Evolutionary conservation across 441 rosid species (phyloP), one percentile per base, ranked within the genome.

Genomic region (Erysimum cheiri): DNA sequence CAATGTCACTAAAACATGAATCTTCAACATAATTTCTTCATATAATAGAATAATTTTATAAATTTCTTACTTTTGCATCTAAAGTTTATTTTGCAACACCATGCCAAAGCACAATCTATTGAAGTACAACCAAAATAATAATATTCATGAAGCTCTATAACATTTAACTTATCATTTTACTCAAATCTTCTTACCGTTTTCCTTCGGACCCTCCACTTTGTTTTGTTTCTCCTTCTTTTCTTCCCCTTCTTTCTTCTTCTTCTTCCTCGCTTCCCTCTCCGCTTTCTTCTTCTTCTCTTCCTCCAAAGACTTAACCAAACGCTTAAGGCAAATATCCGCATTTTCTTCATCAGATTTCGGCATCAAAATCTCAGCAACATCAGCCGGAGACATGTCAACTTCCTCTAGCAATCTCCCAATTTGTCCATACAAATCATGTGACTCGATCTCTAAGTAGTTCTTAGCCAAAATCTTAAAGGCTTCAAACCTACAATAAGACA

Each of bases 281-380:
- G n/a, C 8, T 33, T 56, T 56, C n/a, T 56, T n/a, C 14, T 56
- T 56, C 28, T 56, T 22, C 24, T 22, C 60, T 33, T 56, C 60
- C 60, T 56, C 43, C 5, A 56, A 15, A 5, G 61, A 15, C 14
- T 35, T 35, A 19, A 56, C 43, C 14, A 56, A 56, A 17, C 61
- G 61, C 4, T 11, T 56, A 6, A 56, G 12, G 5, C 61, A 56
- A 35, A 17, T 35, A 3, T 56, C 14, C 3, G 41, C 43, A 55
- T 55, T 26, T 8, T 56, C 28, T 56, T 56, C 61, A 56, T 56
- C 43, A 35, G 61, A 56, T 36, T 56, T 56, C 0, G 61, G 61
- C 43, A 56, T 56, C 29, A 56, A 56, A 5, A 10, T 33, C 41
- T 56, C 60, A 10, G 43, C 43, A 33, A 56, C 60, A 56, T 56